Evolutionary conservation across 1,284 basidiomycete genomes (phyloP), one percentile per base, ranked within the genome.

Genomic region (Coniferiporia weirii): DNA sequence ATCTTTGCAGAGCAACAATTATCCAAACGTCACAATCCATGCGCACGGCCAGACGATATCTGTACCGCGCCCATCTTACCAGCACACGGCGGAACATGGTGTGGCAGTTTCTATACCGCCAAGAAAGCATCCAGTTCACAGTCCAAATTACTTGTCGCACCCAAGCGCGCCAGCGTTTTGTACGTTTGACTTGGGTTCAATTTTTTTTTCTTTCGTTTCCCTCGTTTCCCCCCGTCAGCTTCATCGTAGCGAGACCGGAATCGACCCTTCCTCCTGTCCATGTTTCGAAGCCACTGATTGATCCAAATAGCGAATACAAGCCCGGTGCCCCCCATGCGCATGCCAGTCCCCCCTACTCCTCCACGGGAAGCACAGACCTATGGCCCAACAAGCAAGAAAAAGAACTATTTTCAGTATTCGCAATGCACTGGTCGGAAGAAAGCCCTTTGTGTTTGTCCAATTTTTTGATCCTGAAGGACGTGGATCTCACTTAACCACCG

Each of bases 391-490:
- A 45, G 49, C 15, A 47, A 49, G 22, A 48, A 54, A 34, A 50
- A 47, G 34, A 32, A 54, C 36, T 51, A 9, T 46, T 62, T 59
- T 52, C 57, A 62, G 45, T 62, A 62, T 43, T 62, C 61, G 10
- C 53, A 48, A 53, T 62, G 61, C 40, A 59, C 57, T 12, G 47
- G 61, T 9, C 57, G 61, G 35, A 62, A 59, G 57, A 62, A 62
- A 43, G 61, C 61, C 2, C 44, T 62, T 36, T 62, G 61, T 45
- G 61, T 62, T 45, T 36, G 53, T 47, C 22, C 19, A n/a, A 46
- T 46, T 48, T 10, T 34, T 52, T 4, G 6, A 13, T 13, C 10
- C 32, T 27, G 22, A 34, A 27, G 19, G 17, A 17, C 35, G 27
- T 27, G 22, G 40, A 12, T n/a, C 8, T 27, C 15, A 32, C 35